Evolutionary conservation across 2,329 filamentous ascomycete genomes (phyloP), one percentile per base, ranked within the genome.

Genomic region (Ophioceras dolichostomum): DNA sequence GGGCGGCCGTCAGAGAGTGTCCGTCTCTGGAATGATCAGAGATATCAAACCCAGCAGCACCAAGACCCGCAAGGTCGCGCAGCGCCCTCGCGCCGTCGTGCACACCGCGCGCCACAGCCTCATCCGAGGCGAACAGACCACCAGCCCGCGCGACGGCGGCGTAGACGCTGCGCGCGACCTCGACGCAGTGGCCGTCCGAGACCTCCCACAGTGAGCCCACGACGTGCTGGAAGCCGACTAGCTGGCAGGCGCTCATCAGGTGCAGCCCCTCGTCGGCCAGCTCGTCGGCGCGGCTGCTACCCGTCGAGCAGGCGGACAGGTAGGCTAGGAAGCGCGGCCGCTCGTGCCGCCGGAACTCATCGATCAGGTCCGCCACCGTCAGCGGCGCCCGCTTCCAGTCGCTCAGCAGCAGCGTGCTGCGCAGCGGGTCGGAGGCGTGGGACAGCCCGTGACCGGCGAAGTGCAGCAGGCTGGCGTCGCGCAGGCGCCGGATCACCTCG

Each of bases 61-160:
- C 27, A 12, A 4, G 8, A 16, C 9, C 27, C 6, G 14, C 14
- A n/a, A 14, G 18, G 14, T 31, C 6, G 29, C 14, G 29, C 29
- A 31, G 10, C 4, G 10, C 14, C 29, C 29, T 10, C 29, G 18
- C 29, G 29, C 29, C 29, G 29, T 31, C 14, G 29, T 17, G 29
- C 29, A 31, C 7, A 17, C 29, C 14, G 29, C 29, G 29, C 14
- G n/a, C 29, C 29, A 31, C 29, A 17, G 29, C 29, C 24, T 13
- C 24, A 14, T n/a, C 7, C 14, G 10, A 14, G 14, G 29, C 16
- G 29, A 14, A 14, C 14, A 31, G n/a, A 17, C 29, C 29, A 17
- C 28, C 13, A n/a, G n/a, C n/a, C 28, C 29, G 29, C 14, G 4
- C 75, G 32, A 82, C 73, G 4, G 81, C 76, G 16, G 66, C 60